Evolutionary conservation across 495 filamentous ascomycete genomes (phyloP).

Genomic region (Aspergillus haitiensis): DNA sequence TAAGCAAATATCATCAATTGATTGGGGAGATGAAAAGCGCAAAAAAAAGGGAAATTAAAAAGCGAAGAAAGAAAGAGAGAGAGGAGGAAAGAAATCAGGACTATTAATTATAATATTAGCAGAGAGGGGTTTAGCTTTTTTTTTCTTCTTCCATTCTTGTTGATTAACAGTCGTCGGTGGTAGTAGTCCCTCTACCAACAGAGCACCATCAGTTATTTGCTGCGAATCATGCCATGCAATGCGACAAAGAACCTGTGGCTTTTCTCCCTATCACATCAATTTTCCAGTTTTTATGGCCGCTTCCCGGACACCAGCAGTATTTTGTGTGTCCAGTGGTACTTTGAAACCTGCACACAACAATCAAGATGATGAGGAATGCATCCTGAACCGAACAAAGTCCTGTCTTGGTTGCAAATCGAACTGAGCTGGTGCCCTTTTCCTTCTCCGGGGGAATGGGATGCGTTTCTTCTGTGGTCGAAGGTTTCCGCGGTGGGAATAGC

Average conservation of each 20-base stretch:
- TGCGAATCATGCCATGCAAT: neutral
- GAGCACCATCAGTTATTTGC: neutral
- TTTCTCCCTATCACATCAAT: conserved; percentile 9
- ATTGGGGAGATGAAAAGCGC: too few species aligned
- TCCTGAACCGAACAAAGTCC: neutral
- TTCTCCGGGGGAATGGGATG: neutral
- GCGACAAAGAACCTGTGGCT: conserved; percentile 2
- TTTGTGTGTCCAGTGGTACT: neutral
- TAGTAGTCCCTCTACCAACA: too few species aligned
- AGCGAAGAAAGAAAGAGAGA: too few species aligned
- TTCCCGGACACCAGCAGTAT: neutral
- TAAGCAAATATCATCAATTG: too few species aligned
- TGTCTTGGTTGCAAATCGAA: too few species aligned
- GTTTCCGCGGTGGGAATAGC: too few species aligned
- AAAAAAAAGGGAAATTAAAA: too few species aligned
- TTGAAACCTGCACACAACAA: neutral
- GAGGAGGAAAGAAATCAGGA: neutral
- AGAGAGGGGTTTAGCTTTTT: too few species aligned
- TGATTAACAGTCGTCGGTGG: neutral
- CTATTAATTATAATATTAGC: too few species aligned
- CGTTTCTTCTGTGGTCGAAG: too few species aligned
- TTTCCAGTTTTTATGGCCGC: conserved; percentile 2
- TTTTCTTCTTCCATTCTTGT: neutral
- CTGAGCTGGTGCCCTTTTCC: neutral
- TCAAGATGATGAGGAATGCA: neutral